Evolutionary conservation across 2,329 filamentous ascomycete genomes (phyloP).

Genomic region (Colletotrichum chrysophilum): DNA sequence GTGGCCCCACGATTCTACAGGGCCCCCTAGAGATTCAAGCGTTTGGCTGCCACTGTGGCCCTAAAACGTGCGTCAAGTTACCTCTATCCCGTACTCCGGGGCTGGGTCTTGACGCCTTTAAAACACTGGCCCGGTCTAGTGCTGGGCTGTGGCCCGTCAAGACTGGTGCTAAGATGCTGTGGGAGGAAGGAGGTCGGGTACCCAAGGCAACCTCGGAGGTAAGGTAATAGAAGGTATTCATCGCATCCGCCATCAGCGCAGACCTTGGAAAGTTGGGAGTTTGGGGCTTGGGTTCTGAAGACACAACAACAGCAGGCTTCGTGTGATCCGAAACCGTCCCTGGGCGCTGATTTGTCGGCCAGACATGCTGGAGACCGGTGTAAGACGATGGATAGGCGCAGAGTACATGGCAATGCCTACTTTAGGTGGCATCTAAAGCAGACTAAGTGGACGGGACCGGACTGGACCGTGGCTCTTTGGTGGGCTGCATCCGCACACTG

Average conservation of each 20-base stretch:
- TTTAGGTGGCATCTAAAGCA: neutral
- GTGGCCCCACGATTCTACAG: slow-evolving; percentile 1
- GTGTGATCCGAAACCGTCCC: slow-evolving; percentile 12
- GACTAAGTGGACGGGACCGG: slow-evolving; percentile 10
- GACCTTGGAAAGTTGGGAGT: neutral
- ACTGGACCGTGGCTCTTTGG: slow-evolving; percentile 10
- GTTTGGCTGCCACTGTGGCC: slow-evolving; percentile 5
- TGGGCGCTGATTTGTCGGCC: slow-evolving; percentile 8
- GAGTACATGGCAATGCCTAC: neutral
- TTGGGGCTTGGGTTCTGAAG: neutral
- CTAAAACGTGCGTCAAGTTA: slow-evolving; percentile 19
- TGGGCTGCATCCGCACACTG: neutral
- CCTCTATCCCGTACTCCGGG: slow-evolving; percentile 7
- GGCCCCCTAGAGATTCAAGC: neutral
- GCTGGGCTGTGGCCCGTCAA: slow-evolving; percentile 1
- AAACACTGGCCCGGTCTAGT: slow-evolving; percentile 20
- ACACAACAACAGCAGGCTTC: neutral
- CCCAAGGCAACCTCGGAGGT: neutral
- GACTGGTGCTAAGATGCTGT: neutral
- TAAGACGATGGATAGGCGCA: neutral
- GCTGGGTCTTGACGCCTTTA: slow-evolving; percentile 12
- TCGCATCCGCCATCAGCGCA: neutral
- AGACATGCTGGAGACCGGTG: neutral
- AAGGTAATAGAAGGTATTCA: neutral
- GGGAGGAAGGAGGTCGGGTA: neutral